A percentile compares a stretch with the other conserved stretches of the same genome.
Conservation (phyloP, 306 rosid genomes). For the Cicer judaicum region DNA sequence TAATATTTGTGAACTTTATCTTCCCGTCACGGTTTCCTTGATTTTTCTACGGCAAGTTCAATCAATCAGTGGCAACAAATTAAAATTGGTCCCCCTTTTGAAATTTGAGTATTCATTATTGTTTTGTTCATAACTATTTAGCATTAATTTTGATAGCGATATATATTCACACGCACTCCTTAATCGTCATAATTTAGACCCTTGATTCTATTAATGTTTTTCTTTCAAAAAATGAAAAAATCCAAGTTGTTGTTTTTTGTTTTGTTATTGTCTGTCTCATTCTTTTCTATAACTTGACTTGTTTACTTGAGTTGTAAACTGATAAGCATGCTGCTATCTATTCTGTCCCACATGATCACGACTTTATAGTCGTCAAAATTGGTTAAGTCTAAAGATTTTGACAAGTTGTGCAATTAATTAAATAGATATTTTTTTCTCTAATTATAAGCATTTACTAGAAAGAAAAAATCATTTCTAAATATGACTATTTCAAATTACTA, state of each 20-base stretch:
- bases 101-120: too few species aligned
- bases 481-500: too few species aligned
- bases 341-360: too few species aligned
- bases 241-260: neutral
- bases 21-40: neutral
- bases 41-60: neutral
- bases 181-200: neutral
- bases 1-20: neutral
- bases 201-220: neutral
- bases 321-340: neutral
- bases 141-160: too few species aligned
- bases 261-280: neutral
- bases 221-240: slow-evolving; percentile 2
- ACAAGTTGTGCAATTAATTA: too few species aligned
- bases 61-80: neutral
- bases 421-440: too few species aligned
- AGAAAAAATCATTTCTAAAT: too few species aligned
- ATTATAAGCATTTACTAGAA: too few species aligned
- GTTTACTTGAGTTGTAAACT: neutral
- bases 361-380: too few species aligned
- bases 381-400: too few species aligned
- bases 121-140: too few species aligned
- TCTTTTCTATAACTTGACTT: neutral
- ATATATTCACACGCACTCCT: too few species aligned
- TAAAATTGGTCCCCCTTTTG: neutral